Evolutionary conservation across 768 basidiomycete genomes (phyloP), one percentile per base, ranked within the genome.

Genomic region (button mushroom (Agaricus bisporus)): DNA sequence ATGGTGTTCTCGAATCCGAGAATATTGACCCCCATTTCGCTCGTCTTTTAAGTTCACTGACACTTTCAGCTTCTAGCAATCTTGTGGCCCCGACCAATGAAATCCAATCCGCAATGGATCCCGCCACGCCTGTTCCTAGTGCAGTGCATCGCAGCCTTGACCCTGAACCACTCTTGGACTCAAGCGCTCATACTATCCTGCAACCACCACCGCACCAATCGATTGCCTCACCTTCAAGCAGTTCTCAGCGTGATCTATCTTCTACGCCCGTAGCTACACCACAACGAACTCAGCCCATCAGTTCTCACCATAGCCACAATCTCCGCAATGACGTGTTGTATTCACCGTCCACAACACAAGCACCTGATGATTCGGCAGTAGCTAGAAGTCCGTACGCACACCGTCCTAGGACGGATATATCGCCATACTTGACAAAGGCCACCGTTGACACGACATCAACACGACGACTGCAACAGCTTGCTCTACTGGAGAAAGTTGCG

Each of bases 401-500:
- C 18, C 46, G 53, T 14, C n/a, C 53, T 25, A 48, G 75, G 36
- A 77, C 78, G 12, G 85, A 86, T 61, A 80, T 87, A 51, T 86
- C 85, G 6, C 85, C 86, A 0, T 88, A 88, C 64, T 68, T 88
- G 48, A 70, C 80, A 9, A 77, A 78, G 50, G 69, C 79, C 6
- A 65, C 69, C 22, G 83, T 79, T 56, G 68, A 81, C 9, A 77
- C 81, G 7, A 69, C 76, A 4, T 81, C 82, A 29, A 77, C 82
- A 12, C 86, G 82, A 63, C 79, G 76, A 53, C 65, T 88, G 66
- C 82, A 82, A 65, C 88, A 84, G 59, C 72, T 86, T 22, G 86
- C 86, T 2, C 71, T 90, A 55, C 70, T 88, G 10, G 86, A 90
- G 63, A 73, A 79, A 12, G 81, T 89, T 35, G 86, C 82, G 0